Base-by-base conservation (phyloP, 2,329 filamentous ascomycete genomes). In the Gnomoniopsis smithogilvyi region DNA sequence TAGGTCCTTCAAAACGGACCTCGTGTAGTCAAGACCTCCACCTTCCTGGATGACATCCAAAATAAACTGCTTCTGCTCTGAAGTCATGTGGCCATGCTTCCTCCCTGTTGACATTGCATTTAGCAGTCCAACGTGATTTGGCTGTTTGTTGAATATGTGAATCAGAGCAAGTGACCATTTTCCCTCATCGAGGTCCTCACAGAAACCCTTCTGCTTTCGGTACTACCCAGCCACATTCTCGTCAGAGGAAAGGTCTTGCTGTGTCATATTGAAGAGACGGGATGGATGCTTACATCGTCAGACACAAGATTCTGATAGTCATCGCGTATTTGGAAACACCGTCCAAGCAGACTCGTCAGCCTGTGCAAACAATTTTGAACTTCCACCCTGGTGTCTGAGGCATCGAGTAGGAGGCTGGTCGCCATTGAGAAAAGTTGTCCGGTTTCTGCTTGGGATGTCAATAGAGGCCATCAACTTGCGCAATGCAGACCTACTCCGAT, bases 151-250 rank as follows among this genome's bases (percentile, higher is more conserved):
- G 6, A 53, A 6, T 19, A 41, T 12, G 45, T 66, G 56, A 14
- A 73, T 67, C 17, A 75, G 56, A 6, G 64, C 64, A 24, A 72
- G 64, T 6, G 73, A 74, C 48, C 71, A 70, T 61, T 76, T 76
- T 0, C 74, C 73, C 60, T 76, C 74, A 8, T 70, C 69, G 0
- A 76, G 63, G 54, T 76, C 74, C 30, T 75, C 73, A 50, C 68
- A 71, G 53, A 73, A 72, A 0, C 74, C 74, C 58, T 76, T 76
- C 19, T 69, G 64, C 1, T 62, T 59, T 1, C 69, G 66, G 45
- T 76, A 76, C 67, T 67, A 33, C 21, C 22, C 33, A 14, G 34
- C 8, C 14, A 36, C 14, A 8, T 10, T 36, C 14, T 14, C 14
- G 34, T 36, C 34, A 36, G 34, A 14, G 4, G 6, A 33, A 51